A percentile compares a stretch with the other conserved stretches of the same genome.
Evolutionary conservation across 2,329 filamentous ascomycete genomes (phyloP).

Genomic region (Penicillium sp.): DNA sequence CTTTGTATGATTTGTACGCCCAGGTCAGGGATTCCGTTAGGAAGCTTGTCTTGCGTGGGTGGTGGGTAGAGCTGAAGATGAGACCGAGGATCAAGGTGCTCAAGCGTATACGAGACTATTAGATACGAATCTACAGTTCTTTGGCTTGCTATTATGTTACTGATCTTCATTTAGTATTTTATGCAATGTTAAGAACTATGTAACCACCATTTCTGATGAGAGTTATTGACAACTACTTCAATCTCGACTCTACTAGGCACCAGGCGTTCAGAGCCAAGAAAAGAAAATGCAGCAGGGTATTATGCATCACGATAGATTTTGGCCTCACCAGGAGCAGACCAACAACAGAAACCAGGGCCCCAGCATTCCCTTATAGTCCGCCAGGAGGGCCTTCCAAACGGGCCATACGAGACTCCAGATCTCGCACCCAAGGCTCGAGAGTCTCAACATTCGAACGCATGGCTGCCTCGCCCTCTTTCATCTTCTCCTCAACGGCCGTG

Average conservation of each 20-base stretch:
- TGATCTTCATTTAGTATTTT: neutral
- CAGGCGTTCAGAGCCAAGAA: constrained; percentile 1
- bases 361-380: constrained; percentile 7
- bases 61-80: constrained; percentile 58
- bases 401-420: constrained; percentile 75
- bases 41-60: constrained; percentile 46
- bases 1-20: constrained; percentile 32
- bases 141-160: neutral
- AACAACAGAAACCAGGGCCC: constrained; percentile 3
- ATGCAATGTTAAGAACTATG: neutral
- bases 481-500: constrained; percentile 72
- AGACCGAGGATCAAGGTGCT: constrained; percentile 57
- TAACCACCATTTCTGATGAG: neutral
- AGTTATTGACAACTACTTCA: neutral
- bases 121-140: neutral
- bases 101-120: constrained; percentile 15
- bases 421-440: constrained; percentile 88
- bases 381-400: constrained; percentile 50
- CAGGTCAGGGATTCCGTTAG: constrained; percentile 27
- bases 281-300: constrained; percentile 27
- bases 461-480: constrained; percentile 67
- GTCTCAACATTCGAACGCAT: constrained; percentile 79
- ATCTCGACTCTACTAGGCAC: constrained; percentile 2
- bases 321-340: constrained; percentile 4
- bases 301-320: constrained; percentile 23